Percentiles rank a stretch among this genome's conserved stretches.
Evolutionary conservation across 2,329 filamentous ascomycete genomes (phyloP).

Genomic region (Ceratocystis colombiana): DNA sequence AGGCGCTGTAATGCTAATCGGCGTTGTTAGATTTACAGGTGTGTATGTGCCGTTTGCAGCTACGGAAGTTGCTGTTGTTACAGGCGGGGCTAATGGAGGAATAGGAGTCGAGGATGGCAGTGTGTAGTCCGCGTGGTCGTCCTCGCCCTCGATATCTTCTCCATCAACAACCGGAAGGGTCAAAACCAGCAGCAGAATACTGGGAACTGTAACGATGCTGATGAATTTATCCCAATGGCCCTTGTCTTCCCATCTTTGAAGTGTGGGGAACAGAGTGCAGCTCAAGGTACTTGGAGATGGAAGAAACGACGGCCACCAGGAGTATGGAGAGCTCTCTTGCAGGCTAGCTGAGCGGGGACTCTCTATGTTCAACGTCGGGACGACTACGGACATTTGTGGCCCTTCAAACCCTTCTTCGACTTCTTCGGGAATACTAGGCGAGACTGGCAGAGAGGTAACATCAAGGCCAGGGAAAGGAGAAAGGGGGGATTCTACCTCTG

Average conservation of each 20-base stretch:
- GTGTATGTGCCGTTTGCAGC: not conserved
- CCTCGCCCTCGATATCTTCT: slow-evolving; percentile 41
- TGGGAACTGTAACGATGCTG: slow-evolving; percentile 74
- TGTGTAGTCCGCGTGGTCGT: slow-evolving; percentile 15
- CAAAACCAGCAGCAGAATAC: slow-evolving; percentile 78
- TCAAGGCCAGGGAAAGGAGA: slow-evolving; percentile 41
- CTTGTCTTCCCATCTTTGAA: slow-evolving; percentile 73
- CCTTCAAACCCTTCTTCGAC: not conserved
- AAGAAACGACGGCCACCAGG: slow-evolving; percentile 75
- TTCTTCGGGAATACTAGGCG: slow-evolving; percentile 21
- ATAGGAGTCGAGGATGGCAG: slow-evolving; percentile 12
- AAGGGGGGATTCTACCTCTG: slow-evolving; percentile 34
- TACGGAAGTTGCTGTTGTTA: not conserved
- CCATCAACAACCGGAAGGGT: slow-evolving; percentile 86
- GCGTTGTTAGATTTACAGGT: not conserved
- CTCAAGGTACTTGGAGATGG: slow-evolving; percentile 59
- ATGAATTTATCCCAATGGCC: slow-evolving; percentile 73
- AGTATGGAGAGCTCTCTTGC: slow-evolving; percentile 26
- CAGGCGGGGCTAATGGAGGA: not conserved
- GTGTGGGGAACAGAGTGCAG: slow-evolving; percentile 73
- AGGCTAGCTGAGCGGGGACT: not conserved
- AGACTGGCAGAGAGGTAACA: slow-evolving; percentile 28
- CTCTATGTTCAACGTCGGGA: slow-evolving; percentile 19
- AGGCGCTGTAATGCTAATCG: slow-evolving; percentile 31
- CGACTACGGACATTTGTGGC: not conserved